Conservation (phyloP, 2,329 filamentous ascomycete genomes). For the Claviceps paspali region DNA sequence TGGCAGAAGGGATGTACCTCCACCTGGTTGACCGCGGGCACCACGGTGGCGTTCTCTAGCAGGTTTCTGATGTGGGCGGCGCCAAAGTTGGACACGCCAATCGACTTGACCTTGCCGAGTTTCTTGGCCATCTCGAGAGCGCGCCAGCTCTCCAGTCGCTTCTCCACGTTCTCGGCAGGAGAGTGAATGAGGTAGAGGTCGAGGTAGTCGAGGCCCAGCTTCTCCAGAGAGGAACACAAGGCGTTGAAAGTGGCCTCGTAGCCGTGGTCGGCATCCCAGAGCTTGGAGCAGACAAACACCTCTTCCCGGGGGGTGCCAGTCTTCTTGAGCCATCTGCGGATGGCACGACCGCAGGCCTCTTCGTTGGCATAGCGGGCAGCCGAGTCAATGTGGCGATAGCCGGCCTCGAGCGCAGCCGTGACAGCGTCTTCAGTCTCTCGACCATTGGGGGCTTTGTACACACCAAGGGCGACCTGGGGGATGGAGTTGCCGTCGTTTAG, state of each 20-base stretch:
- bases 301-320: slow-evolving; percentile 48
- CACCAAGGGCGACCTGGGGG: slow-evolving; percentile 35
- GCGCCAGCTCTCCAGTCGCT: slow-evolving; percentile 57
- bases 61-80: slow-evolving; percentile 45
- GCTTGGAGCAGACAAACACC: slow-evolving; percentile 53
- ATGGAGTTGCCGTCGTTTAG: slow-evolving; percentile 59
- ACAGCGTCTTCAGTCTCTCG: slow-evolving; percentile 47
- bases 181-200: slow-evolving; percentile 54
- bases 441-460: slow-evolving; percentile 31
- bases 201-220: slow-evolving; percentile 53
- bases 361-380: slow-evolving; percentile 49
- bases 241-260: slow-evolving; percentile 37
- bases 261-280: slow-evolving; percentile 41
- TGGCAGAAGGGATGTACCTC: slow-evolving; percentile 65
- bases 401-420: slow-evolving; percentile 40
- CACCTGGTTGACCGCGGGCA: slow-evolving; percentile 62
- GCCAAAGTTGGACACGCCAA: slow-evolving; percentile 70
- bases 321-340: slow-evolving; percentile 51
- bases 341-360: slow-evolving; percentile 52
- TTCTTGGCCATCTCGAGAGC: slow-evolving; percentile 53
- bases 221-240: slow-evolving; percentile 50
- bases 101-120: slow-evolving; percentile 48
- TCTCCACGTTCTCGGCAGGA: slow-evolving; percentile 52
- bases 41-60: slow-evolving; percentile 38
- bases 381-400: slow-evolving; percentile 39